phyloP scores from a whole-genome alignment of 2,329 filamentous ascomycete species.

The Ophiostoma fasciatum region DNA sequence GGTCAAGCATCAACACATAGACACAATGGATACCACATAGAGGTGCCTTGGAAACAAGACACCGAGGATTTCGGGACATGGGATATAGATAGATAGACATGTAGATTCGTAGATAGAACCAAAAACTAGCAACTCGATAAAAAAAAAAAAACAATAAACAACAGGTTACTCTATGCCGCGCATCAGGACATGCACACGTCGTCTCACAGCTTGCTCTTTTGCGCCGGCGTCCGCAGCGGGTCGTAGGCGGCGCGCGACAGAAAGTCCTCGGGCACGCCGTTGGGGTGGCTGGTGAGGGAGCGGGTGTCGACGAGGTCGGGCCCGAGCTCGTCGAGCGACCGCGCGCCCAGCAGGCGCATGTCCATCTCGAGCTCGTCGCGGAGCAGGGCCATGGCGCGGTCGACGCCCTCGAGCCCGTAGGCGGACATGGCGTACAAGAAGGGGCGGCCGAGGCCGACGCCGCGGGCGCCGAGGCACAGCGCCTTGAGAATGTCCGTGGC shows the following conservation, averaged over 20 bases:
- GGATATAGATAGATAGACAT: too few species aligned
- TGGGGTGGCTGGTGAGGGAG: constrained; percentile 43
- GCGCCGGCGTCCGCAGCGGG: constrained; percentile 34
- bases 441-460: constrained; percentile 84
- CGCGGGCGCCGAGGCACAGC: constrained; percentile 77
- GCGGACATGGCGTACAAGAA: constrained; percentile 95
- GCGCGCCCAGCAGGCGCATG: constrained; percentile 83
- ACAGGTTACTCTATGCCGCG: too few species aligned
- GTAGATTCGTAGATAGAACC: too few species aligned
- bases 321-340: constrained; percentile 59
- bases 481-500: constrained; percentile 94
- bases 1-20: too few species aligned
- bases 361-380: constrained; percentile 99
- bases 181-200: too few species aligned
- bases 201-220: constrained; percentile 38
- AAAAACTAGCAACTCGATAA: too few species aligned
- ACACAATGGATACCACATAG: too few species aligned
- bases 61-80: too few species aligned
- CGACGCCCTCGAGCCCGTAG: constrained; percentile 76
- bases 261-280: constrained; percentile 32
- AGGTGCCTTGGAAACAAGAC: too few species aligned
- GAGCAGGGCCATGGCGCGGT: constrained; percentile 80
- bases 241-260: constrained; percentile 38
- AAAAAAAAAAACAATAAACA: too few species aligned
- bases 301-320: constrained; percentile 67